Evolutionary conservation across 148 eudicot species (phyloP).

Genomic region (Nepenthes mirabilis): DNA sequence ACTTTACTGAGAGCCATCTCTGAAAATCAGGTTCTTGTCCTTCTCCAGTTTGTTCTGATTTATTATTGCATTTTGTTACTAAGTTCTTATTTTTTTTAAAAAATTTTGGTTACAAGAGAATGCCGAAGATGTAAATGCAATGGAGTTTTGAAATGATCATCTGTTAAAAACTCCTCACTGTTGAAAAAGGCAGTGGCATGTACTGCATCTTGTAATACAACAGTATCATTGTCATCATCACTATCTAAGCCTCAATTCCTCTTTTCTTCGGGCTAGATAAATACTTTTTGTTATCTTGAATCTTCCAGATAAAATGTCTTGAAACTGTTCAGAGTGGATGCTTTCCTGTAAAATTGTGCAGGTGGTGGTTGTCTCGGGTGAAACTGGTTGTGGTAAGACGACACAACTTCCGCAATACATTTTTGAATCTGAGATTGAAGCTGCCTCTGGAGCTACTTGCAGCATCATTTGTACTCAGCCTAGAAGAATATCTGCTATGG

Average conservation of each 20-base stretch:
- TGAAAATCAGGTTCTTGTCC: slow-evolving; percentile 58
- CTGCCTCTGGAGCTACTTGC: slow-evolving; percentile 77
- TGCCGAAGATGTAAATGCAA: neutral
- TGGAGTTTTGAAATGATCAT: too few relatives aligned
- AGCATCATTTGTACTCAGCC: slow-evolving; percentile 95
- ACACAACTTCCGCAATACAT: slow-evolving; percentile 98
- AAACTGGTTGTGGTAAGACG: slow-evolving; percentile 98
- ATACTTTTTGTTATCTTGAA: too few relatives aligned
- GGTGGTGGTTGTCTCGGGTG: slow-evolving; percentile 96
- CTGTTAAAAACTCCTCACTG: too few relatives aligned
- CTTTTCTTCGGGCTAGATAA: too few relatives aligned
- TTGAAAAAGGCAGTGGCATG: too few relatives aligned
- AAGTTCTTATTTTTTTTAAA: neutral
- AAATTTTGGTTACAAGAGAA: neutral
- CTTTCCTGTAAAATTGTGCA: slow-evolving; percentile 12
- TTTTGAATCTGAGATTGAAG: slow-evolving; percentile 87
- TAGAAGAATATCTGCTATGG: slow-evolving; percentile 92
- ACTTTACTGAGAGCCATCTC: slow-evolving; percentile 49
- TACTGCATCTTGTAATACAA: too few relatives aligned
- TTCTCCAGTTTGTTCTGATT: neutral
- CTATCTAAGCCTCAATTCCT: too few relatives aligned
- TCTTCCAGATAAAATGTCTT: too few relatives aligned
- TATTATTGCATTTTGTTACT: neutral
- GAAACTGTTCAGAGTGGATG: too few relatives aligned
- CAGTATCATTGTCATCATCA: too few relatives aligned